phyloP scores from a whole-genome alignment of 192 early-diverging fungal genomes.

The Mycoemilia scoparia region DNA sequence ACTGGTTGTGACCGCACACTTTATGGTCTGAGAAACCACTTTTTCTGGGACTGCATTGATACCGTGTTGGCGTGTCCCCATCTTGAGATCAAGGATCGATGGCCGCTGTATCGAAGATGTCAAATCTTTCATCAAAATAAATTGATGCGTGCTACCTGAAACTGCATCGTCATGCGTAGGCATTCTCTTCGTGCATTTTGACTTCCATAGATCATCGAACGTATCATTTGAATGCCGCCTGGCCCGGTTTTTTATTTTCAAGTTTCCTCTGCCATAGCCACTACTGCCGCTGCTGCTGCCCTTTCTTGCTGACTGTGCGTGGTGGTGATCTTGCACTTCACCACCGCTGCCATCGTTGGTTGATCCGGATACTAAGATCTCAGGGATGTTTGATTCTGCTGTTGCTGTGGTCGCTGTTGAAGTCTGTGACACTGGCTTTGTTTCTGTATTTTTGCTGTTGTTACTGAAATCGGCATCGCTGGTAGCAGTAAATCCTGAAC shows the following conservation, averaged over 20 bases:
- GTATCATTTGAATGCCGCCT: not conserved
- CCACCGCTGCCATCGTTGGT: no score
- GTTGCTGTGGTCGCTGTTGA: conserved; percentile 1
- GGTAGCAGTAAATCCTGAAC: no score
- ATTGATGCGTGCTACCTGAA: conserved; percentile 46
- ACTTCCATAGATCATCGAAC: conserved; percentile 24
- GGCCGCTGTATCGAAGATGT: conserved; percentile 76
- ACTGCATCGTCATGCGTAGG: conserved; percentile 15
- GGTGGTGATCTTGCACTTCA: no score
- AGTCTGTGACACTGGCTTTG: not conserved
- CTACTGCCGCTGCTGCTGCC: not conserved
- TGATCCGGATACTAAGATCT: no score
- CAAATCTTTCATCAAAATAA: conserved; percentile 84
- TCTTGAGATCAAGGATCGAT: conserved; percentile 94
- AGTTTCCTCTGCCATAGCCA: no score
- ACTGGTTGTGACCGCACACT: conserved; percentile 86
- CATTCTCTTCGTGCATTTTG: conserved; percentile 28
- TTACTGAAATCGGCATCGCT: no score
- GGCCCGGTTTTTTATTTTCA: not conserved
- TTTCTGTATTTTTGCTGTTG: no score
- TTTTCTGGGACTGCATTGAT: conserved; percentile 72
- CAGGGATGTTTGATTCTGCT: no score
- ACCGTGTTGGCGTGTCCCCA: conserved; percentile 95
- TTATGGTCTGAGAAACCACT: conserved; percentile 67
- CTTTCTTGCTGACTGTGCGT: not conserved